A percentile compares a stretch with the other conserved stretches of the same genome.
phyloP scores from a whole-genome alignment of 208 protist genomes.

The Phytomonas francai region DNA sequence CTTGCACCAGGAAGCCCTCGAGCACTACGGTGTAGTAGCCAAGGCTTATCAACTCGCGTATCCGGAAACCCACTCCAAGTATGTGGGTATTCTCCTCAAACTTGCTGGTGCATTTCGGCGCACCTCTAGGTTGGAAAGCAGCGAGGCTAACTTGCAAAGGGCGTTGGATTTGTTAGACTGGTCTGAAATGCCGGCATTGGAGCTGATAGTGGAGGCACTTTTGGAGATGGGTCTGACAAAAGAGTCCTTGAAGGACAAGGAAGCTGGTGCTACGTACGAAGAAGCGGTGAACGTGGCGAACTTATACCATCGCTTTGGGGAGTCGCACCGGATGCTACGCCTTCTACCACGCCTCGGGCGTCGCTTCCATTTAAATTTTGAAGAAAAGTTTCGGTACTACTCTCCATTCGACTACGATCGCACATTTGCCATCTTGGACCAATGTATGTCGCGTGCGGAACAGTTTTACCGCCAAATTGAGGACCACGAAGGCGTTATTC shows the following conservation, averaged over 20 bases:
- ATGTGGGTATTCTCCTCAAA: slow-evolving; percentile 68
- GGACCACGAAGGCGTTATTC: slow-evolving; percentile 47
- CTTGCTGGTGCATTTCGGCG: slow-evolving; percentile 70
- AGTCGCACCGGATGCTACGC: slow-evolving; percentile 82
- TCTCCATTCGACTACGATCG: slow-evolving; percentile 86
- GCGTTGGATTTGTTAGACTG: slow-evolving; percentile 65
- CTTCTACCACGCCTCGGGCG: slow-evolving; percentile 72
- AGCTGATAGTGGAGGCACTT: slow-evolving; percentile 78
- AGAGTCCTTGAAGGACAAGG: slow-evolving; percentile 33
- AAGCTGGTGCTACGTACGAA: slow-evolving; percentile 58
- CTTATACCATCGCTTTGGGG: slow-evolving; percentile 68
- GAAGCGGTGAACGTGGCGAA: slow-evolving; percentile 65
- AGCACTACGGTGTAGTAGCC: slow-evolving; percentile 83
- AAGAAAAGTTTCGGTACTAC: slow-evolving; percentile 88
- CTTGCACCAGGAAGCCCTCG: slow-evolving; percentile 79
- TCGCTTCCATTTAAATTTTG: slow-evolving; percentile 79
- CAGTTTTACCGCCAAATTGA: slow-evolving; percentile 28
- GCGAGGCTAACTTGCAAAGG: slow-evolving; percentile 42
- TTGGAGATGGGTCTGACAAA: slow-evolving; percentile 72
- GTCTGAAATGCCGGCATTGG: slow-evolving; percentile 37
- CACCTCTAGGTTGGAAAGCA: slow-evolving; percentile 60
- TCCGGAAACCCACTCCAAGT: slow-evolving; percentile 65
- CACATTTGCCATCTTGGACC: slow-evolving; percentile 74
- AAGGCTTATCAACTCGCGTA: slow-evolving; percentile 82
- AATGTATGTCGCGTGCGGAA: slow-evolving; percentile 75